A percentile compares a stretch with the other conserved stretches of the same genome.
Conservation (phyloP, 2,329 filamentous ascomycete genomes). For the Plectosphaerella sp. region DNA sequence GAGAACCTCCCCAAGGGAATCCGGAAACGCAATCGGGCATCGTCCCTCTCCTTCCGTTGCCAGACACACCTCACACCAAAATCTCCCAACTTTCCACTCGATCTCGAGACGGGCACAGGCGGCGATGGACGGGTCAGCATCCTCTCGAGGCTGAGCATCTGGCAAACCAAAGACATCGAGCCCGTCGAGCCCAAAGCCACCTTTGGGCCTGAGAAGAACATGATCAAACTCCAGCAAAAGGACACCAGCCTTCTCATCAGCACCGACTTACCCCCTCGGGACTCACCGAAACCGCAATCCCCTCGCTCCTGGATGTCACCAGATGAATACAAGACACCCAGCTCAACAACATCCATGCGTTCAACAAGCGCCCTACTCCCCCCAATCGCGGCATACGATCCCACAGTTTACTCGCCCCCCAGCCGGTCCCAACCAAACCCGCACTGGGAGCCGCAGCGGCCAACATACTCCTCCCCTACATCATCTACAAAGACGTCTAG, state of each 20-base stretch:
- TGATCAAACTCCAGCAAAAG: conserved; percentile 2
- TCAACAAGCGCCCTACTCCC: conserved; percentile 29
- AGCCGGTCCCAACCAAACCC: neutral
- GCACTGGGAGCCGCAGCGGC: neutral
- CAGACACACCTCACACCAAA: conserved; percentile 38
- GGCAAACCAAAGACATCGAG: neutral
- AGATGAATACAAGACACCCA: conserved; percentile 19
- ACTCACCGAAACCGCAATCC: conserved; percentile 8
- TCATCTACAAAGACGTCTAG: neutral
- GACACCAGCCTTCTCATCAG: conserved; percentile 4
- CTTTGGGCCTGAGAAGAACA: neutral
- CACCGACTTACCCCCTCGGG: conserved; percentile 3
- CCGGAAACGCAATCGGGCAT: conserved; percentile 13
- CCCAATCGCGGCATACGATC: neutral
- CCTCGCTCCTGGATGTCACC: conserved; percentile 7
- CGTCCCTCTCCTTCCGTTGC: conserved; percentile 48
- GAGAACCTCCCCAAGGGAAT: neutral
- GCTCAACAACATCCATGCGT: conserved; percentile 24
- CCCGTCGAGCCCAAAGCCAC: neutral
- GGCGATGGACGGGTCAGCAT: conserved; percentile 6
- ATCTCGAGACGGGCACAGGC: conserved; percentile 17
- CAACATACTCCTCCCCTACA: neutral
- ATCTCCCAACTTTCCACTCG: conserved; percentile 28
- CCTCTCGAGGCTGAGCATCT: conserved; percentile 10
- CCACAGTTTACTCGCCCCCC: neutral